phyloP scores from a whole-genome alignment of 805 yeast genomes.

The Metschnikowia baotianmanensis region DNA sequence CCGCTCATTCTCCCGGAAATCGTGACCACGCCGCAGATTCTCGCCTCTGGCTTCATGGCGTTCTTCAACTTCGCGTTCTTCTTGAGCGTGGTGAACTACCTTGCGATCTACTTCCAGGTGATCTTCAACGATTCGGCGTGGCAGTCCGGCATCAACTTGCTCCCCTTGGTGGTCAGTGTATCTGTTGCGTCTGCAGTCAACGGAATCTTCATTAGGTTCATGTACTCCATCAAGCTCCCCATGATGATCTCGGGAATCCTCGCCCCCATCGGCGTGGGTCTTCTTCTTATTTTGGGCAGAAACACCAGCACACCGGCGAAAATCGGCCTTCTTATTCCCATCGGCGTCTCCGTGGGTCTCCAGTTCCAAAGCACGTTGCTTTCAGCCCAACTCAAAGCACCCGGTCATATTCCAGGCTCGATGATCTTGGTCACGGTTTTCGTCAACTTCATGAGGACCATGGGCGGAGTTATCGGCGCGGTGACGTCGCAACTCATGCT shows the following conservation, averaged over 20 bases:
- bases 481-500: constrained; percentile 33
- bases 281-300: constrained; percentile 28
- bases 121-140: constrained; percentile 33
- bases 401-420: constrained; percentile 34
- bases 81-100: constrained; percentile 33
- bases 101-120: constrained; percentile 41
- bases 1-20: constrained; percentile 48
- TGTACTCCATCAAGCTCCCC: constrained; percentile 32
- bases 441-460: constrained; percentile 30
- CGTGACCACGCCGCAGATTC: constrained; percentile 33
- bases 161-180: constrained; percentile 36
- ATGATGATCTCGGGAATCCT: constrained; percentile 29
- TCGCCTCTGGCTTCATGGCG: constrained; percentile 37
- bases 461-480: constrained; percentile 34
- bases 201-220: constrained; percentile 30
- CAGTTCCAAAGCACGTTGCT: constrained; percentile 36
- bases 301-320: constrained; percentile 22
- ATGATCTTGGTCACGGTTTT: constrained; percentile 35
- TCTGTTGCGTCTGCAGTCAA: constrained; percentile 30
- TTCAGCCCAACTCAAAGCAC: constrained; percentile 38
- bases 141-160: constrained; percentile 36
- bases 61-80: constrained; percentile 39
- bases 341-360: constrained; percentile 36
- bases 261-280: constrained; percentile 35
- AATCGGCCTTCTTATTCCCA: constrained; percentile 34